Evolutionary conservation across 371 early-diverging fungal genomes (phyloP).

Genomic region (Mucor sp.): DNA sequence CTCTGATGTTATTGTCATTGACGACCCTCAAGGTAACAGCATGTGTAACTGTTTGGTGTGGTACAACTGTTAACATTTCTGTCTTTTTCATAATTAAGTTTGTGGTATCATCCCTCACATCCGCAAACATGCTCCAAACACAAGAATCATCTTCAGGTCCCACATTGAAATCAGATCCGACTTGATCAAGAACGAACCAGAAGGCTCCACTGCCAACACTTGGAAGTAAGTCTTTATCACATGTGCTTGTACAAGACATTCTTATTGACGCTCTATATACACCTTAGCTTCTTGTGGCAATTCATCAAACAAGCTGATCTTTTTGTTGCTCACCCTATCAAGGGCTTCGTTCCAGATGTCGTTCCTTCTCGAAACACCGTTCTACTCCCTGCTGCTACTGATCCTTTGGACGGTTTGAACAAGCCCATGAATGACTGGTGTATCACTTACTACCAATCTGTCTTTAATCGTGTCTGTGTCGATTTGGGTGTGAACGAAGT

Average conservation of each 20-base stretch:
- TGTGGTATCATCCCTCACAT: constrained; percentile 79
- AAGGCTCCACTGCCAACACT: constrained; percentile 63
- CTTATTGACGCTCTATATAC: background rate
- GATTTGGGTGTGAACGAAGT: constrained; percentile 72
- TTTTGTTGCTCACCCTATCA: constrained; percentile 82
- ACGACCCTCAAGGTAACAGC: constrained; percentile 81
- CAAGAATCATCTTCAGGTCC: constrained; percentile 78
- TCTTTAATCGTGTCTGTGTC: constrained; percentile 77
- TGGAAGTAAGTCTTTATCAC: constrained; percentile 51
- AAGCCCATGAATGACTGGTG: constrained; percentile 57
- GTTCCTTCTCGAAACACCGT: constrained; percentile 68
- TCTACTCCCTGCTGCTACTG: constrained; percentile 78
- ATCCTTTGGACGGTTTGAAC: constrained; percentile 77
- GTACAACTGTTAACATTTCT: background rate
- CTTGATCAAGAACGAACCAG: constrained; percentile 54
- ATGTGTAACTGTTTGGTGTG: background rate
- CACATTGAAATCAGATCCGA: constrained; percentile 87
- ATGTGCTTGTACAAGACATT: background rate
- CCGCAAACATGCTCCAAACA: constrained; percentile 67
- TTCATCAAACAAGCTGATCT: constrained; percentile 74
- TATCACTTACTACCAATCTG: constrained; percentile 67
- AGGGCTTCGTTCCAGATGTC: constrained; percentile 69
- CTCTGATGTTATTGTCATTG: constrained; percentile 83
- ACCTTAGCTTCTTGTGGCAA: constrained; percentile 66
- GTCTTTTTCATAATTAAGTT: constrained; percentile 35